Conservation (phyloP, 2,329 filamentous ascomycete species). For the Apiospora aurea region DNA sequence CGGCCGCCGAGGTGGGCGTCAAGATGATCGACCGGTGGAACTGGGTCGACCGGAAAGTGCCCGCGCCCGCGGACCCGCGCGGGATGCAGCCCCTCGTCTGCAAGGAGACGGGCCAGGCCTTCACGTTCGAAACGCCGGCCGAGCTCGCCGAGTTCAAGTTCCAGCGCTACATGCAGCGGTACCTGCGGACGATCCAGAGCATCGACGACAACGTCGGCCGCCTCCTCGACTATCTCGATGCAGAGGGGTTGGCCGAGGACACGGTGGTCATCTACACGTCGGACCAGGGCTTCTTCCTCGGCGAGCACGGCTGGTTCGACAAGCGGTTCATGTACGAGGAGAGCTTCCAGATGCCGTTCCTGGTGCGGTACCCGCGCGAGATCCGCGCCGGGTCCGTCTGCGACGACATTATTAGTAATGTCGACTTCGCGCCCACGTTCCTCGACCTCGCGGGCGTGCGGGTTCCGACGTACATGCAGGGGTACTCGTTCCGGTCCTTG, state of each 20-base stretch:
- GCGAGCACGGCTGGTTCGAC: constrained; percentile 65
- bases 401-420: constrained; percentile 59
- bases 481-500: constrained; percentile 50
- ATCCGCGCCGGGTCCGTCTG: constrained; percentile 49
- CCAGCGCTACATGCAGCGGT: constrained; percentile 63
- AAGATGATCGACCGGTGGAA: constrained; percentile 38
- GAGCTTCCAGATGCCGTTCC: constrained; percentile 62
- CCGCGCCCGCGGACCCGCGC: constrained; percentile 28
- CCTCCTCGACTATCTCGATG: constrained; percentile 54
- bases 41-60: constrained; percentile 39
- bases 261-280: constrained; percentile 62
- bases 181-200: constrained; percentile 58
- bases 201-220: constrained; percentile 61
- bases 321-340: constrained; percentile 67
- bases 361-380: constrained; percentile 53
- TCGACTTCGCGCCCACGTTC: constrained; percentile 60
- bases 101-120: constrained; percentile 53
- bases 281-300: constrained; percentile 63
- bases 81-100: constrained; percentile 46
- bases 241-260: constrained; percentile 49
- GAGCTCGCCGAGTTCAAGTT: constrained; percentile 62
- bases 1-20: constrained; percentile 47
- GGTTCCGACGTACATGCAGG: constrained; percentile 59
- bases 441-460: constrained; percentile 52
- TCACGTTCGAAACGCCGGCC: constrained; percentile 49